Percentiles rank a stretch among this genome's conserved stretches.
Conservation (phyloP, 2,329 filamentous ascomycete species). For the Arthrobotrys conoides region DNA sequence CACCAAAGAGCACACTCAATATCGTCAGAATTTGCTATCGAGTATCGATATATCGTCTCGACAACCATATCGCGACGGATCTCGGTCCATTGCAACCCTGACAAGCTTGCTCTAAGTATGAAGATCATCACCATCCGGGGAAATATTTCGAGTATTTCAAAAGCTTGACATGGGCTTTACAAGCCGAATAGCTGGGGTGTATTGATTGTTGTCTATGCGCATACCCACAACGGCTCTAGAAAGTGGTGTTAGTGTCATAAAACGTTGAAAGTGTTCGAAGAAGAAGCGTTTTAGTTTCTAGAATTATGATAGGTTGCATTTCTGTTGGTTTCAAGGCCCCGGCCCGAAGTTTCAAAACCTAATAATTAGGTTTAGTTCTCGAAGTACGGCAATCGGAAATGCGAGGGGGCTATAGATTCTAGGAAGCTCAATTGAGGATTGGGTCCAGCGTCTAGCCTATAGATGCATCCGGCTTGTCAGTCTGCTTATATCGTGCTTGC, state of each 20-base stretch:
- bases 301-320: conserved; percentile 17
- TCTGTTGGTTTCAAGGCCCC: not conserved
- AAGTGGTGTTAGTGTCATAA: conserved; percentile 2
- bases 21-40: not conserved
- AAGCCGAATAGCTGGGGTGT: conserved; percentile 3
- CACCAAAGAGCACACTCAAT: no score
- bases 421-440: conserved; percentile 17
- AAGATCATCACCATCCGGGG: conserved; percentile 26
- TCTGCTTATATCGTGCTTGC: not conserved
- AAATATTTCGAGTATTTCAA: conserved; percentile 24
- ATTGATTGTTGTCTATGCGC: conserved; percentile 10
- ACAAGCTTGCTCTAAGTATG: conserved; percentile 3
- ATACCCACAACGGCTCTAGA: not conserved
- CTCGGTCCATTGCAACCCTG: not conserved
- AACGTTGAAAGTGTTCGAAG: not conserved
- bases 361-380: conserved; percentile 10
- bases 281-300: conserved; percentile 17
- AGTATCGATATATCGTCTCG: not conserved
- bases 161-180: not conserved
- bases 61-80: not conserved
- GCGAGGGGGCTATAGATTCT: not conserved
- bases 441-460: not conserved
- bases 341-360: conserved; percentile 19
- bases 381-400: conserved; percentile 3
- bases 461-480: not conserved